Conservation (phyloP, 2,329 filamentous ascomycete genomes). For the Diplodia mutila region DNA sequence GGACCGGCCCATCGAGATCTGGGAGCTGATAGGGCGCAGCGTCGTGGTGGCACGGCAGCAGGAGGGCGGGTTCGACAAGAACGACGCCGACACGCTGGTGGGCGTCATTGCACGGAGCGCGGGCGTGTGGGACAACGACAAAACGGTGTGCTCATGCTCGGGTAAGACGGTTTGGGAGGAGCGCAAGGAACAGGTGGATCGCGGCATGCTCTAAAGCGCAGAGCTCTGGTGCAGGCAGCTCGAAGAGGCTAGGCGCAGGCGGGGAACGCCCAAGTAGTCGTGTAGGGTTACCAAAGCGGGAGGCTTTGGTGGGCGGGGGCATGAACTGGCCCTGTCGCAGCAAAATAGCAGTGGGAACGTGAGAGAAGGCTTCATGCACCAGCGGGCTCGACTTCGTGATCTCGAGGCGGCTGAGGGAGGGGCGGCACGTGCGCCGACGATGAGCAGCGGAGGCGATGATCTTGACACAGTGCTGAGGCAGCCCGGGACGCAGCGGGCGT, state of each 20-base stretch:
- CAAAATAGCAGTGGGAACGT: constrained; percentile 18
- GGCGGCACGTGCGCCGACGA: neutral
- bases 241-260: neutral
- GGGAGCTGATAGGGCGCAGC: constrained; percentile 94
- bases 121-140: constrained; percentile 98
- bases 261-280: neutral
- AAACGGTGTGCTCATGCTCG: constrained; percentile 96
- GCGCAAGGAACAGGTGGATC: constrained; percentile 82
- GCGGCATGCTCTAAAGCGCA: constrained; percentile 77
- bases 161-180: constrained; percentile 99
- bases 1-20: constrained; percentile 81
- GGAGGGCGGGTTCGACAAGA: constrained; percentile 63
- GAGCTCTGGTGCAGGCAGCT: neutral
- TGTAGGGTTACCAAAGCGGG: neutral
- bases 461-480: constrained; percentile 20
- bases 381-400: constrained; percentile 1
- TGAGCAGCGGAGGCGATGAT: neutral
- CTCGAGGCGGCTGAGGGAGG: neutral
- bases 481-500: constrained; percentile 10
- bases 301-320: neutral
- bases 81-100: constrained; percentile 83
- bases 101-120: constrained; percentile 94
- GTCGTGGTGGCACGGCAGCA: constrained; percentile 79
- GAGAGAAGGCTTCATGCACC: constrained; percentile 23
- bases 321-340: constrained; percentile 22